phyloP scores from a whole-genome alignment of 768 basidiomycete genomes.

The Boletus pseudo-olivaceus region DNA sequence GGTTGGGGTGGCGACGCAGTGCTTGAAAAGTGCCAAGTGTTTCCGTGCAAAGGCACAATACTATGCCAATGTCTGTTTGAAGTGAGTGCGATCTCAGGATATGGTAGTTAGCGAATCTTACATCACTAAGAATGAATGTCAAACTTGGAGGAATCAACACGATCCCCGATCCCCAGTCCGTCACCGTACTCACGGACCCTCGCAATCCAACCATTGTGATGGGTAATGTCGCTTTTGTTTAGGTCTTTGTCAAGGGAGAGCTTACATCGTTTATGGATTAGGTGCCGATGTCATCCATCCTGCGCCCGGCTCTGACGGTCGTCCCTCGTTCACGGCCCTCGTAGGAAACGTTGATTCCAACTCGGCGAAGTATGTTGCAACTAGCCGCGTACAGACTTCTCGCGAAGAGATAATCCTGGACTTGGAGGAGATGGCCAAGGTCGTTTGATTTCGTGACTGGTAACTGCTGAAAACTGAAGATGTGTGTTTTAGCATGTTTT shows the following conservation, averaged over 20 bases:
- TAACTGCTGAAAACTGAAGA: conserved; percentile 10
- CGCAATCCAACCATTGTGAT: conserved; percentile 76
- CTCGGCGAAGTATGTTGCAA: conserved; percentile 66
- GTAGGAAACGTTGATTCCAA: conserved; percentile 79
- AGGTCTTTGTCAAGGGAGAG: neutral
- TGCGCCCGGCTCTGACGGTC: conserved; percentile 71
- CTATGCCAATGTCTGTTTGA: conserved; percentile 76
- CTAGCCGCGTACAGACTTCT: conserved; percentile 61
- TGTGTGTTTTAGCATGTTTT: conserved; percentile 44
- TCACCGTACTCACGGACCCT: conserved; percentile 62
- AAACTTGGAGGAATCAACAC: conserved; percentile 84
- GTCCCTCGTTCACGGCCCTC: conserved; percentile 77
- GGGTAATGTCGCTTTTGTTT: conserved; percentile 40
- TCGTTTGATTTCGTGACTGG: conserved; percentile 16
- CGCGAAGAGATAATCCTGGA: conserved; percentile 77
- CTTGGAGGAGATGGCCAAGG: conserved; percentile 61
- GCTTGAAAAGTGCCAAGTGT: conserved; percentile 66
- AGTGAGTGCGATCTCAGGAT: conserved; percentile 46
- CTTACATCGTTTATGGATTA: conserved; percentile 23
- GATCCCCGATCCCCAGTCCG: conserved; percentile 66
- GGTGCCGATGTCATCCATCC: conserved; percentile 86
- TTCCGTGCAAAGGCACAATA: conserved; percentile 69
- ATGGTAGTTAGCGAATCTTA: neutral
- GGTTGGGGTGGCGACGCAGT: conserved; percentile 78
- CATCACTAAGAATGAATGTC: conserved; percentile 61